A percentile compares a stretch with the other conserved stretches of the same genome.
Evolutionary conservation across 2,329 filamentous ascomycete species (phyloP).

Genomic region (Chaetomiaceae sp.): DNA sequence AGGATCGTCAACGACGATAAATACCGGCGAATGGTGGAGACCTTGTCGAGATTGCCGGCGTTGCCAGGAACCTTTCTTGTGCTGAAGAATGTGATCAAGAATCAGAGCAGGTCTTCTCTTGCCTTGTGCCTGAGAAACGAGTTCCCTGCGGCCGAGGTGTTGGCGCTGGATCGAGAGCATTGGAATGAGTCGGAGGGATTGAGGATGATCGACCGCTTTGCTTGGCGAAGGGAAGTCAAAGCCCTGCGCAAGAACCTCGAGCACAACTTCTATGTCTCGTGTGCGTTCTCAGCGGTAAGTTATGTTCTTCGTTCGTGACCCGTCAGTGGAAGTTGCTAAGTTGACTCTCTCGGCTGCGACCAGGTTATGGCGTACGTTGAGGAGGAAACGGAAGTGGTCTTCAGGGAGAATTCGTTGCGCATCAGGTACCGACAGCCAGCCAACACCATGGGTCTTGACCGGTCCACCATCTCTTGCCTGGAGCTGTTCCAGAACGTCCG

Average conservation of each 20-base stretch:
- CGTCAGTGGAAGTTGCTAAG: no score
- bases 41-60: conserved; percentile 5
- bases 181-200: conserved; percentile 19
- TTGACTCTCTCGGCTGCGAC: no score
- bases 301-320: neutral
- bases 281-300: conserved; percentile 23
- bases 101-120: conserved; percentile 12
- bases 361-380: conserved; percentile 80
- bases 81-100: conserved; percentile 10
- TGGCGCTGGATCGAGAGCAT: conserved; percentile 11
- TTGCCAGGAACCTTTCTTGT: conserved; percentile 18
- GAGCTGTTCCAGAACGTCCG: conserved; percentile 87
- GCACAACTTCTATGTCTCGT: conserved; percentile 20
- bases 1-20: conserved; percentile 20
- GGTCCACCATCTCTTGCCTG: conserved; percentile 77
- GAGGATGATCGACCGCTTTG: conserved; percentile 14
- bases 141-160: conserved; percentile 10
- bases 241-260: conserved; percentile 12
- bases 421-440: conserved; percentile 84
- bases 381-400: conserved; percentile 58
- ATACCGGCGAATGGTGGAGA: conserved; percentile 16
- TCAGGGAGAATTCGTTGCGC: conserved; percentile 72
- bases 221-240: conserved; percentile 9
- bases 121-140: conserved; percentile 1
- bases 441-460: conserved; percentile 92